Conservation (phyloP, 345 rosid species). For the Aegle marmelos region DNA sequence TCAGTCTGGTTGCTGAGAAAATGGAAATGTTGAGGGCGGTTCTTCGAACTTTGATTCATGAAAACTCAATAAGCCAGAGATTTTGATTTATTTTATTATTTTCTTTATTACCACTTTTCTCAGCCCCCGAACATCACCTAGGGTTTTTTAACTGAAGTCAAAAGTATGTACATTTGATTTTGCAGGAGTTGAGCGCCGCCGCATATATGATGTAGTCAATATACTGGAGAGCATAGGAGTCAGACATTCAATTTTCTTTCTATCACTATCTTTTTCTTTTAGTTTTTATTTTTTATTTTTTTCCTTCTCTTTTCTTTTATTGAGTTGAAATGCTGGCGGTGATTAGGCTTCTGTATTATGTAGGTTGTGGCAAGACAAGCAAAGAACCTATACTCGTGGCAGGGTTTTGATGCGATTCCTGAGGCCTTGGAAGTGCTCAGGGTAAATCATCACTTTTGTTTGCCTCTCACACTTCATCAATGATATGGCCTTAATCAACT, state of each 20-base stretch:
- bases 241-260: constrained; percentile 14
- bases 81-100: no score
- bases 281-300: no score
- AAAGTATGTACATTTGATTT: neutral
- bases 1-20: constrained; percentile 13
- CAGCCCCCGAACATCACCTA: neutral
- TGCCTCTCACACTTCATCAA: neutral
- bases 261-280: no score
- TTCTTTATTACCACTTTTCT: neutral
- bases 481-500: neutral
- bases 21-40: neutral
- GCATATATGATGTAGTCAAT: constrained; percentile 81
- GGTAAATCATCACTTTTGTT: constrained; percentile 27
- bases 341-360: constrained; percentile 6
- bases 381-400: constrained; percentile 77
- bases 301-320: neutral
- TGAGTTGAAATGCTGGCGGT: constrained; percentile 16
- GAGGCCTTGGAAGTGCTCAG: constrained; percentile 48
- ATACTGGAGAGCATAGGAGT: constrained; percentile 79
- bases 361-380: constrained; percentile 76
- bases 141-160: neutral
- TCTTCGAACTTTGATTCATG: no score
- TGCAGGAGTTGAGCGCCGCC: constrained; percentile 73
- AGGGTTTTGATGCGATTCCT: constrained; percentile 70
- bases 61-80: no score